These are phyloP conservation scores for Flaveria linearis DNA, from an alignment of 129 eudicot genomes.

Conservation along the genomic window DNA sequence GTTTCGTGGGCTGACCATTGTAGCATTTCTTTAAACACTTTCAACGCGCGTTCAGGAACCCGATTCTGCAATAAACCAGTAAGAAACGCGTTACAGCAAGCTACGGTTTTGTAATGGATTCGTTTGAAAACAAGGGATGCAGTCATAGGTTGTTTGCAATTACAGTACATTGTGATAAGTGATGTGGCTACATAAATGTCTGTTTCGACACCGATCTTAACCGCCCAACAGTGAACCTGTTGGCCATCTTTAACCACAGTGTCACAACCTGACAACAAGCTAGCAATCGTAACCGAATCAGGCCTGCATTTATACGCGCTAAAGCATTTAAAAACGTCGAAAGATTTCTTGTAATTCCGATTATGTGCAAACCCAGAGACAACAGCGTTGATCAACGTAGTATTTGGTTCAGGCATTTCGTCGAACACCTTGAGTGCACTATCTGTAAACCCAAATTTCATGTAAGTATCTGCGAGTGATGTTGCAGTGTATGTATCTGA, in stretches of 20 bases:
- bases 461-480: conserved; percentile 52
- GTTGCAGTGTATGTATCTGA: conserved; percentile 50
- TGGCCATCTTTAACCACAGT: conserved; percentile 37
- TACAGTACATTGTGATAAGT: conserved; percentile 62
- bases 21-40: conserved; percentile 59
- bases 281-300: conserved; percentile 66
- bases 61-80: conserved; percentile 68
- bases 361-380: conserved; percentile 58
- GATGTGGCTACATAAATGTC: conserved; percentile 73
- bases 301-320: conserved; percentile 37
- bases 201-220: conserved; percentile 70
- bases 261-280: conserved; percentile 57
- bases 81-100: conserved; percentile 68
- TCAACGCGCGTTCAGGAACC: conserved; percentile 31
- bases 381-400: conserved; percentile 37
- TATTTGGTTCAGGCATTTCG: conserved; percentile 61
- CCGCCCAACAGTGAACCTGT: conserved; percentile 71
- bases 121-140: conserved; percentile 50
- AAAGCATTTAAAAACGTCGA: conserved; percentile 44
- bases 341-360: conserved; percentile 43
- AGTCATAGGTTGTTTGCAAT: conserved; percentile 33
- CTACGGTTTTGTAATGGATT: conserved; percentile 41
- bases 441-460: conserved; percentile 31
- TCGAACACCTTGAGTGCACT: conserved; percentile 72
- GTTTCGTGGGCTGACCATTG: conserved; percentile 27